Conservation (phyloP, 306 rosid genomes). For the Sesbania bispinosa region DNA sequence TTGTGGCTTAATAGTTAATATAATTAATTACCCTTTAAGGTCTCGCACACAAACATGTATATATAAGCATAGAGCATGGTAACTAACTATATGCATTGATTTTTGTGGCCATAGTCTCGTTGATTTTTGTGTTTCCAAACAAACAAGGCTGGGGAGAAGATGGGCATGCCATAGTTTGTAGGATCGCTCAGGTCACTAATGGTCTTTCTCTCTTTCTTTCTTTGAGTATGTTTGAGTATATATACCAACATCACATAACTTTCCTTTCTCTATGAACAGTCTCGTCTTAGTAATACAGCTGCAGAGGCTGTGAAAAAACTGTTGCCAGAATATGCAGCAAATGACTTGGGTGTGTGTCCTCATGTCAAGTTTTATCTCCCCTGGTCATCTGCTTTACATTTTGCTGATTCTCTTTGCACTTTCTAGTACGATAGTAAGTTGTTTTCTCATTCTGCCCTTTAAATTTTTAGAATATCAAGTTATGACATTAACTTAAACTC, state of each 20-base stretch:
- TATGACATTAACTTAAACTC: no score
- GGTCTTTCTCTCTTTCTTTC: neutral
- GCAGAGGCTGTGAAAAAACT: constrained; percentile 57
- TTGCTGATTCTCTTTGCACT: constrained; percentile 49
- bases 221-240: no score
- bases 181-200: constrained; percentile 68
- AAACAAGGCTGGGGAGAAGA: constrained; percentile 66
- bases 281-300: constrained; percentile 57
- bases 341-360: constrained; percentile 58
- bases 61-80: neutral
- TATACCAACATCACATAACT: neutral
- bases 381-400: constrained; percentile 82
- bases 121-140: constrained; percentile 47
- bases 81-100: neutral
- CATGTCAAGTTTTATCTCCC: constrained; percentile 51
- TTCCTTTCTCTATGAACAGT: constrained; percentile 31
- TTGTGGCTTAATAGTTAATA: neutral
- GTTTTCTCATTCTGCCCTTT: neutral
- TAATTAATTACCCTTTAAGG: neutral
- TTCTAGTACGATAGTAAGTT: constrained; percentile 56
- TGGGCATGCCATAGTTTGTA: constrained; percentile 61
- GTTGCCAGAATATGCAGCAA: constrained; percentile 53
- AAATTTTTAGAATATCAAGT: no score
- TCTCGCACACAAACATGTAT: neutral
- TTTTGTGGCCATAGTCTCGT: constrained; percentile 15